Conservation (phyloP, 1,139 yeast species). For the Trichomonascaceae sp. region DNA sequence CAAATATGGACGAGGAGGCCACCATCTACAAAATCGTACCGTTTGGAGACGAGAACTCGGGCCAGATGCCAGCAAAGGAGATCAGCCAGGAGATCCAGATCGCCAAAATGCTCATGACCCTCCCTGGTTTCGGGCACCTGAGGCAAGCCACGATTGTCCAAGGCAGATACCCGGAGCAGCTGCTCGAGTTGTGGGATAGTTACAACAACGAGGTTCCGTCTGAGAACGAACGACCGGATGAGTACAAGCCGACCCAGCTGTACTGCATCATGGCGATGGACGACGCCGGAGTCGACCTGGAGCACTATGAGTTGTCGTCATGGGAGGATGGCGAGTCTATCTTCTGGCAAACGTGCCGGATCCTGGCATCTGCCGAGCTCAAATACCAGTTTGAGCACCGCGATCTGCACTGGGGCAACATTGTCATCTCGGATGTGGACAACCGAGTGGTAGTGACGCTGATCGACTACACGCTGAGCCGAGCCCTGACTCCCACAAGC, state of each 20-base stretch:
- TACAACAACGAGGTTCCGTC: conserved; percentile 21
- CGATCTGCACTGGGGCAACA: conserved; percentile 53
- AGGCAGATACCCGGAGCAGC: conserved; percentile 32
- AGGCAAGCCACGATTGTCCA: conserved; percentile 32
- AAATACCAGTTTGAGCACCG: conserved; percentile 49
- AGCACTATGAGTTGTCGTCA: conserved; percentile 29
- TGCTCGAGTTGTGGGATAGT: conserved; percentile 34
- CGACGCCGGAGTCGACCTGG: conserved; percentile 37
- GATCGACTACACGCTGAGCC: conserved; percentile 44
- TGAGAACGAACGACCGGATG: conserved; percentile 28
- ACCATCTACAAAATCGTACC: conserved; percentile 37
- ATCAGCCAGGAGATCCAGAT: conserved; percentile 36
- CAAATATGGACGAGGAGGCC: conserved; percentile 6
- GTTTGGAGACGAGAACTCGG: conserved; percentile 32
- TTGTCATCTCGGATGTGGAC: conserved; percentile 22
- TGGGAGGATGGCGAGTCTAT: conserved; percentile 43
- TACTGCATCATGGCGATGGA: conserved; percentile 34
- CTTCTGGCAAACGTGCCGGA: conserved; percentile 39
- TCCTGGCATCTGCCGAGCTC: conserved; percentile 38
- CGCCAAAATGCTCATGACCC: conserved; percentile 25
- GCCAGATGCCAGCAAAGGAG: conserved; percentile 32
- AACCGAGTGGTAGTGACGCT: conserved; percentile 31
- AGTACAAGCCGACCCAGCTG: conserved; percentile 27
- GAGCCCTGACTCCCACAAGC: conserved; percentile 24
- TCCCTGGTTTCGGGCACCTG: conserved; percentile 31